Percentiles rank a stretch among this genome's conserved stretches.
These are phyloP conservation scores for Populus hybrid DNA, from an alignment of 441 rosid genomes.

Conservation along the genomic window DNA sequence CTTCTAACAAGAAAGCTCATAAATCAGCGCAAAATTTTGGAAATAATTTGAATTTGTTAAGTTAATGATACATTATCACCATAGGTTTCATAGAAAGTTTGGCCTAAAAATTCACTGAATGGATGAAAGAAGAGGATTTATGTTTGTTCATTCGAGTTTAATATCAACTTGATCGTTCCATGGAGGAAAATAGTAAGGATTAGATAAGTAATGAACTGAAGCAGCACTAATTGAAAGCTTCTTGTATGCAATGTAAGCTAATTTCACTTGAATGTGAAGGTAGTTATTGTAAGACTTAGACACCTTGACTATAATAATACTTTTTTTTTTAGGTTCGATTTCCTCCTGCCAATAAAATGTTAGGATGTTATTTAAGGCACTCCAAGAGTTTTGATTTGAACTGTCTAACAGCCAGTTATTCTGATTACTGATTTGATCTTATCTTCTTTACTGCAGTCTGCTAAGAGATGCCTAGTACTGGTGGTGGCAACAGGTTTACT, in stretches of 20 bases:
- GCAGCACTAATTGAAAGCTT: not conserved
- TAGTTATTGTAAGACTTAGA: not conserved
- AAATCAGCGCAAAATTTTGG: not conserved
- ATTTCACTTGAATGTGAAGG: not conserved
- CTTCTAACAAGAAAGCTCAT: not conserved
- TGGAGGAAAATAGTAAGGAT: not conserved
- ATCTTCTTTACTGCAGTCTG: conserved; percentile 51
- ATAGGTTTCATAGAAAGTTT: not conserved
- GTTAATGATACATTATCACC: not conserved
- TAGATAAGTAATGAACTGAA: not conserved
- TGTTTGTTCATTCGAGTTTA: not conserved
- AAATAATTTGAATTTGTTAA: not conserved
- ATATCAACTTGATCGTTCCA: not conserved
- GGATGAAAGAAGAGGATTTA: not conserved
- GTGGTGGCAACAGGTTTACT: conserved; percentile 89
- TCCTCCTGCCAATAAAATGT: not conserved
- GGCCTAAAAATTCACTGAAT: not conserved
- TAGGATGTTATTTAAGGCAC: not conserved
- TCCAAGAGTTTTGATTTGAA: not conserved
- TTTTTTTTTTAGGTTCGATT: too few species aligned
- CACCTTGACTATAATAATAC: not conserved
- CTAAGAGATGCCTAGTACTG: conserved; percentile 87
- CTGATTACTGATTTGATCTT: conserved; percentile 15
- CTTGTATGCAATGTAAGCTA: not conserved
- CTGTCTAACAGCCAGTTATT: not conserved